Conservation (phyloP, 345 rosid genomes). For the Eucalyptus coolabah region DNA sequence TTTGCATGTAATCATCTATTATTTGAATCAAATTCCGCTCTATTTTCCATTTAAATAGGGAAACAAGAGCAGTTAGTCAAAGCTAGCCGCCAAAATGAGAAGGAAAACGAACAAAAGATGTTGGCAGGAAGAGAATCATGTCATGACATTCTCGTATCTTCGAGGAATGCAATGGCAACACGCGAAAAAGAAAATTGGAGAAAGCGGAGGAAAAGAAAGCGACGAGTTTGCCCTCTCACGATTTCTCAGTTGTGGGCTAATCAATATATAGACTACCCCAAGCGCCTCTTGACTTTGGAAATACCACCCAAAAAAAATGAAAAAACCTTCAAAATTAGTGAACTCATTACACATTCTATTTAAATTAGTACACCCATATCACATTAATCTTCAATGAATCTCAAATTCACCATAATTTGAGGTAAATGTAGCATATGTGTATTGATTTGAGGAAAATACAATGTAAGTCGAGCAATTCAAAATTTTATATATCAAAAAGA, state of each 20-base stretch:
- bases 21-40: neutral
- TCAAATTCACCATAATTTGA: neutral
- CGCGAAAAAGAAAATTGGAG: neutral
- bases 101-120: neutral
- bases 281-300: neutral
- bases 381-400: neutral
- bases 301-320: neutral
- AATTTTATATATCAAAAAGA: neutral
- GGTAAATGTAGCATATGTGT: neutral
- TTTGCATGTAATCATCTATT: neutral
- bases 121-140: neutral
- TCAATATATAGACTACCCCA: neutral
- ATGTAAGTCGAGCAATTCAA: rapidly evolving
- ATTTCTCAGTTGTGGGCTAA: neutral
- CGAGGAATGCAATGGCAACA: neutral
- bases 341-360: neutral
- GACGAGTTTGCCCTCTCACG: neutral
- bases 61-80: neutral
- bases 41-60: neutral
- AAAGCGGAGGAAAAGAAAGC: neutral
- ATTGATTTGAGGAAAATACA: rapidly evolving
- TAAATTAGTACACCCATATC: no score
- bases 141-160: neutral
- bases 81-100: neutral
- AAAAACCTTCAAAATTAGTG: neutral